These are phyloP conservation scores for Petunia hybrid DNA, from an alignment of 305 asterid genomes.

Conservation along the genomic window DNA sequence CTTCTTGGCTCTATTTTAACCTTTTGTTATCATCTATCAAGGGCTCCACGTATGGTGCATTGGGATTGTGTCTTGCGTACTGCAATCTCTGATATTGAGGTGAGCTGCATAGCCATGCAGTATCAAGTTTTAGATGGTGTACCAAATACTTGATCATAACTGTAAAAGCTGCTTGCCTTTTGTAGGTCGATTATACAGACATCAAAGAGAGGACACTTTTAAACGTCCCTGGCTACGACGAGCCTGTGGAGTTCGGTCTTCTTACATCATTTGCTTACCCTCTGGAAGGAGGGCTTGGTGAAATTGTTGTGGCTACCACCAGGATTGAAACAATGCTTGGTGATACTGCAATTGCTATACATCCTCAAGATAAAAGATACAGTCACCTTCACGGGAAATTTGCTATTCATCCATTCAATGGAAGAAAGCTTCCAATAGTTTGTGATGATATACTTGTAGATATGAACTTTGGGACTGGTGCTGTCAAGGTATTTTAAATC, in stretches of 20 bases:
- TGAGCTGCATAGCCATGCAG: too few species aligned
- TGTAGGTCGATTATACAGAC: constrained; percentile 76
- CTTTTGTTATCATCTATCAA: constrained; percentile 33
- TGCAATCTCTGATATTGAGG: too few species aligned
- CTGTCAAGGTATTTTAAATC: constrained; percentile 66
- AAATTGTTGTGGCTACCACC: constrained; percentile 90
- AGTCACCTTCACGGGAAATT: constrained; percentile 74
- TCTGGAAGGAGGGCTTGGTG: constrained; percentile 74
- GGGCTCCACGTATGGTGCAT: constrained; percentile 85
- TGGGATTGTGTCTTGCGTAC: constrained; percentile 71
- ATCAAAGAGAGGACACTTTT: constrained; percentile 69
- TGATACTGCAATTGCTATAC: constrained; percentile 59
- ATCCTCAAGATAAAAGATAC: constrained; percentile 44
- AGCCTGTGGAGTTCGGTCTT: constrained; percentile 82
- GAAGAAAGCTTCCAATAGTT: constrained; percentile 80
- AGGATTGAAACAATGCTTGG: constrained; percentile 92
- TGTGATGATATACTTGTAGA: constrained; percentile 82
- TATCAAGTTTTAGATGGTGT: too few species aligned
- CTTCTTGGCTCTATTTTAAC: background rate
- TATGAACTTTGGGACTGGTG: constrained; percentile 87
- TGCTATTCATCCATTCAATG: constrained; percentile 78
- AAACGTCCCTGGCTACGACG: constrained; percentile 68
- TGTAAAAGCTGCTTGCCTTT: constrained; percentile 32
- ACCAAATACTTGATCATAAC: too few species aligned
- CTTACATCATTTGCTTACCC: constrained; percentile 91